Evolutionary conservation across 805 yeast genomes (phyloP).

Genomic region (Lachancea mirantina): DNA sequence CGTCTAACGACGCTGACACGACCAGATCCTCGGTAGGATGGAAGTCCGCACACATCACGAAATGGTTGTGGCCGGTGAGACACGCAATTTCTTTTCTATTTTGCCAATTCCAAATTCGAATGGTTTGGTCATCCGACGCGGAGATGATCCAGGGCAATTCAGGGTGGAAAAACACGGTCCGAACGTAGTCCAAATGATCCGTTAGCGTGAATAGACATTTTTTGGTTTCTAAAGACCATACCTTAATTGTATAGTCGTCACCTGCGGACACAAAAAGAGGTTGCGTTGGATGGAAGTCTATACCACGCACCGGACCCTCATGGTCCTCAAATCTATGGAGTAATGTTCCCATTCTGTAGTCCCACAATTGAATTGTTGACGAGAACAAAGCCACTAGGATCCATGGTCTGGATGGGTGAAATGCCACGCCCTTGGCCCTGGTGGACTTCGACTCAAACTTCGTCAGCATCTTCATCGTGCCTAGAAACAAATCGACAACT

Average conservation of each 20-base stretch:
- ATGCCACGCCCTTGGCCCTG: conserved; percentile 95
- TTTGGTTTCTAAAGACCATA: conserved; percentile 90
- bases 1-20: conserved; percentile 94
- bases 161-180: conserved; percentile 90
- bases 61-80: conserved; percentile 95
- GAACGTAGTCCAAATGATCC: conserved; percentile 92
- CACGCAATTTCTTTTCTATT: conserved; percentile 96
- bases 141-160: conserved; percentile 97
- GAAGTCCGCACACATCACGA: conserved; percentile 96
- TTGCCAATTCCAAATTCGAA: conserved; percentile 99
- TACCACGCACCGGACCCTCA: conserved; percentile 95
- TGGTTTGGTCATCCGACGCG: conserved; percentile 95
- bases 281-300: conserved; percentile 96
- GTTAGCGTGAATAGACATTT: conserved; percentile 85
- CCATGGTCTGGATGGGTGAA: conserved; percentile 93
- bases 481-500: no score
- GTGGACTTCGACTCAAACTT: conserved; percentile 96
- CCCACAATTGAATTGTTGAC: conserved; percentile 99
- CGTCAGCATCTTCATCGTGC: conserved; percentile 76
- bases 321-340: conserved; percentile 96
- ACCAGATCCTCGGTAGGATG: conserved; percentile 93
- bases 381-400: conserved; percentile 90
- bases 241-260: conserved; percentile 91
- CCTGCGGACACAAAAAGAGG: conserved; percentile 96
- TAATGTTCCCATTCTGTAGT: conserved; percentile 97